Evolutionary conservation across 257 asterid species (phyloP), one percentile per base, ranked within the genome.

Genomic region (Fraxinus pennsylvanica): DNA sequence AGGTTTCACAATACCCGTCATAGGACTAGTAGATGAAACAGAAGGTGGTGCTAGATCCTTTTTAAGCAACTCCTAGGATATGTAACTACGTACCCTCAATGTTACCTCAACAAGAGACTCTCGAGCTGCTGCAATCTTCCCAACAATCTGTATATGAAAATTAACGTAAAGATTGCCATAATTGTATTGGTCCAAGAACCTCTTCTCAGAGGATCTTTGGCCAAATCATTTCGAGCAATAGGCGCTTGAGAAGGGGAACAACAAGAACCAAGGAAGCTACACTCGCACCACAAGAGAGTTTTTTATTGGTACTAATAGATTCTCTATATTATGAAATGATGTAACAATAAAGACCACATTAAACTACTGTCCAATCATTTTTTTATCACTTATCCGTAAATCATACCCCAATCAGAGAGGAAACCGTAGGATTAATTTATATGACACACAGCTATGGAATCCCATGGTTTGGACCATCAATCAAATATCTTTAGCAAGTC

Each of bases 121-220:
- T 12, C 90, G 76, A 74, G 90, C 89, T 32, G 86, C 87, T 83
- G 43, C 77, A 36, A 87, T 87, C 78, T 83, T 84, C 54, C 90
- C 97, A 71, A 87, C 91, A 75, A 95, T 95, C 97, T 95, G 89
- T 30, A 74, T 6, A 66, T 29, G 68, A 80, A 59, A 79, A 52
- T 36, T 5, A 27, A 71, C 59, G 0, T 67, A 57, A 54, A 77
- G 72, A 69, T 54, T 75, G 67, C 45, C 36, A 33, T 4, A 63
- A 65, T 19, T 68, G 76, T 74, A 25, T 65, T 68, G 30, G 39
- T 39, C 36, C 61, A 25, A 30, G 73, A 69, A 52, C 36, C 35
- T 57, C 25, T 30, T 52, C 75, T 50, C 30, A 54, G 36, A 33
- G 66, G 68, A 63, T 45, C 21, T 57, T 79, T 65, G 65, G 65